Base-by-base conservation (phyloP, 331 rosid genomes). In the Saraca asoca region DNA sequence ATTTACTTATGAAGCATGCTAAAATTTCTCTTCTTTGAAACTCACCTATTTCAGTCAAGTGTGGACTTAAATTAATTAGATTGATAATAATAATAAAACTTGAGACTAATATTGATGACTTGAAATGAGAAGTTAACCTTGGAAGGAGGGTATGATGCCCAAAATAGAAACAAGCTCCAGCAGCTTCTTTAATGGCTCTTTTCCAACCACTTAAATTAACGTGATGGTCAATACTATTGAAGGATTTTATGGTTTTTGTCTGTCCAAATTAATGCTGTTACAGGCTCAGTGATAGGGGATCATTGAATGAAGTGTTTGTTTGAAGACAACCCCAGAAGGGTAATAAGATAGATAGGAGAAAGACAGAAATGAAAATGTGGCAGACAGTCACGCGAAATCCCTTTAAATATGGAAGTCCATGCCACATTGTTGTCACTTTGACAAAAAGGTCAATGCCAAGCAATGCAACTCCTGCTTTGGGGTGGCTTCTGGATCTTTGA, bases 141-240 rank as follows among this genome's bases (percentile, higher is more conserved):
- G 31, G 31, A 24, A 24, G 2, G 31, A 24, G 31, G 31, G 31
- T 24, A 3, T 24, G 2, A 24, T 49, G 43, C 53, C 12, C 34
- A 5, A 13, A 37, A 20, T 18, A 9, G 72, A 54, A 35, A 33
- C 68, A 49, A 59, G 19, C 75, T 37, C 51, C 7, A n/a, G 4
- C 42, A 39, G 63, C 41, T 0, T 58, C 44, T 31, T 51, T 5
- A 18, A 8, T 60, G 69, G 46, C 54, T 24, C 20, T 12, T 53
- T 46, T 15, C 54, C 58, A 33, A n/a, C 35, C 24, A 12, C 16
- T 14, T 24, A 1, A 24, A 24, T 24, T 24, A 24, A 24, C 31
- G 7, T 16, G 20, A 24, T 34, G 51, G 42, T 41, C 9, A 33
- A 12, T 50, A 62, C 18, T 53, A 20, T 61, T 51, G 24, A 41